phyloP scores from a whole-genome alignment of 805 yeast genomes.

The Sugiyamaella qingdaonensis region DNA sequence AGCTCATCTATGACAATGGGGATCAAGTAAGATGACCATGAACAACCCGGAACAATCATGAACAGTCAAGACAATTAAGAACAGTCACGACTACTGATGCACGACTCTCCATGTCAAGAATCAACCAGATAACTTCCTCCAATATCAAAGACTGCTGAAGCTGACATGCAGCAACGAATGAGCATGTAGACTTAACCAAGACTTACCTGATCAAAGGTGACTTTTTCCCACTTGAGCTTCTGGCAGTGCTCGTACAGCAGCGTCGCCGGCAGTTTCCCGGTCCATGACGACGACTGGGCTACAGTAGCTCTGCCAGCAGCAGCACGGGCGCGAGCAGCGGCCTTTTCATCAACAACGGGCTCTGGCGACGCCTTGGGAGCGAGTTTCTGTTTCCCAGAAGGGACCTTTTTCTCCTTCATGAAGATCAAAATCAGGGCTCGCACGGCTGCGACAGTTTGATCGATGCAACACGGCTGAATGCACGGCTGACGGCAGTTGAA shows the following conservation, averaged over 20 bases:
- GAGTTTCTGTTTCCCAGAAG: neutral
- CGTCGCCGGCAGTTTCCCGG: slow-evolving; percentile 89
- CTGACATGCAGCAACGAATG: neutral
- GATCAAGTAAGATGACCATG: neutral
- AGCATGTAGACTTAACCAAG: slow-evolving; percentile 11
- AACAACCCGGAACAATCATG: neutral
- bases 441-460: no score
- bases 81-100: no score
- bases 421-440: neutral
- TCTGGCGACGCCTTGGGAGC: neutral
- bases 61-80: no score
- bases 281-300: slow-evolving; percentile 56
- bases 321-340: slow-evolving; percentile 13
- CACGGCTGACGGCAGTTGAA: no score
- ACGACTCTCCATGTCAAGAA: no score
- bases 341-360: slow-evolving; percentile 1
- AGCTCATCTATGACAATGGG: slow-evolving; percentile 5
- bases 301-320: slow-evolving; percentile 18
- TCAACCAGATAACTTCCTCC: slow-evolving; percentile 14
- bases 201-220: slow-evolving; percentile 65
- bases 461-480: no score
- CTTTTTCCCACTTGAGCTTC: slow-evolving; percentile 84
- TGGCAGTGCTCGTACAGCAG: slow-evolving; percentile 83
- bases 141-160: no score
- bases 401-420: neutral